Evolutionary conservation across 768 basidiomycete species (phyloP).

Genomic region (Neoboletus magnificus): DNA sequence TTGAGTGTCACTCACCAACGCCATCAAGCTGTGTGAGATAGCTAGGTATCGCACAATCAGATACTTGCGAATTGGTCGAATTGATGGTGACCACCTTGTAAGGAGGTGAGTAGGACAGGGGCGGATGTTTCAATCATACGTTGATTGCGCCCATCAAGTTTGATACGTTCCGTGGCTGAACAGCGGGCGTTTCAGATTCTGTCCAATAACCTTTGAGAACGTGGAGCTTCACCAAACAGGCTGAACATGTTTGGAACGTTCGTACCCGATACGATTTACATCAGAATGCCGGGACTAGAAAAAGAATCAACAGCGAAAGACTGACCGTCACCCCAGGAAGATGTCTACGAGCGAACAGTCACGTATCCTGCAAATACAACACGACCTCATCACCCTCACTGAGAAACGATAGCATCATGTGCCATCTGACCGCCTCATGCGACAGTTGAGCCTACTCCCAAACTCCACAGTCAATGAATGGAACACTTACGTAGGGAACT

Average conservation of each 20-base stretch:
- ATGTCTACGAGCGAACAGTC: slow-evolving; percentile 9
- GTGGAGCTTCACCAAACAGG: slow-evolving; percentile 10
- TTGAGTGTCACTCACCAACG: slow-evolving; percentile 21
- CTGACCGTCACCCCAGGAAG: slow-evolving; percentile 18
- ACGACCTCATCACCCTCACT: slow-evolving; percentile 18
- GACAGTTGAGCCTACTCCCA: slow-evolving; percentile 1
- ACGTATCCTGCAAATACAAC: not conserved
- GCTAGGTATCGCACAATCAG: not conserved
- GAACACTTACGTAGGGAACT: slow-evolving; percentile 13
- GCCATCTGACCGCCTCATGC: slow-evolving; percentile 12
- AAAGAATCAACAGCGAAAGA: not conserved
- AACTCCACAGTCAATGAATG: not conserved
- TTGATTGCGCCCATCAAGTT: not conserved
- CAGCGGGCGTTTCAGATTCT: not conserved
- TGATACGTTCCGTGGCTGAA: slow-evolving; percentile 5
- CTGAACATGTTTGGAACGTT: slow-evolving; percentile 10
- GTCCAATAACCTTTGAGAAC: not conserved
- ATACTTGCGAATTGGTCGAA: slow-evolving; percentile 1
- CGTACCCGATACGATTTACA: slow-evolving; percentile 4
- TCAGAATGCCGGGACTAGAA: not conserved
- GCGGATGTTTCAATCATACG: not conserved
- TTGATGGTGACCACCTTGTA: not conserved
- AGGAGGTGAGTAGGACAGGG: not conserved
- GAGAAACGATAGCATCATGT: slow-evolving; percentile 20
- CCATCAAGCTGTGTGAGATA: slow-evolving; percentile 6